phyloP scores from a whole-genome alignment of 2,329 filamentous ascomycete species.

The Escovopsis sp. region DNA sequence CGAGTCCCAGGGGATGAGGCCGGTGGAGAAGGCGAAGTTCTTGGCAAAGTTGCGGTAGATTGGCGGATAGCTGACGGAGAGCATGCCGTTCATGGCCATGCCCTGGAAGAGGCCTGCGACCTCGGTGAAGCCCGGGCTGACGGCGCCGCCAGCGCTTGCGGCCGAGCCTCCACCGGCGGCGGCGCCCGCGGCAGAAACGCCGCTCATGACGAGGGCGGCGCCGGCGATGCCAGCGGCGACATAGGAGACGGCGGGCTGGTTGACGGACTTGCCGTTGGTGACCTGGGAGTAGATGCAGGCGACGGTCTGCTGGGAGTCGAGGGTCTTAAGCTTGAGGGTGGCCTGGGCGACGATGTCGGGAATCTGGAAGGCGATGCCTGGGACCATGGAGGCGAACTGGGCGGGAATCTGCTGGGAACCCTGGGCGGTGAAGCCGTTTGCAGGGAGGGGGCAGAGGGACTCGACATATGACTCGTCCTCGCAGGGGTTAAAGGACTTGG shows the following conservation, averaged over 20 bases:
- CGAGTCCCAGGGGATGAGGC: constrained; percentile 65
- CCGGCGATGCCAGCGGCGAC: constrained; percentile 72
- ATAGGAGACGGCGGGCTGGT: constrained; percentile 63
- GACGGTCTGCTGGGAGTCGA: constrained; percentile 44
- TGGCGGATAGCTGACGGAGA: constrained; percentile 73
- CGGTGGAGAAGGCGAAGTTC: constrained; percentile 88
- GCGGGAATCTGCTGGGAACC: constrained; percentile 59
- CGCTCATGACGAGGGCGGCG: constrained; percentile 61
- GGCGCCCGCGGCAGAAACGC: constrained; percentile 51
- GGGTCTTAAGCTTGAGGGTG: constrained; percentile 55
- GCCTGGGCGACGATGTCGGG: constrained; percentile 83
- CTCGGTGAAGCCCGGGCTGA: constrained; percentile 74
- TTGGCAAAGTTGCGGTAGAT: constrained; percentile 81
- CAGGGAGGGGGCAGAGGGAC: constrained; percentile 73
- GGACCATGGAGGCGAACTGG: constrained; percentile 59
- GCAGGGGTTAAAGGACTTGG: constrained; percentile 73
- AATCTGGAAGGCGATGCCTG: constrained; percentile 74
- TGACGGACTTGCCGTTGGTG: constrained; percentile 73
- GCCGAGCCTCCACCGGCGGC: constrained; percentile 35
- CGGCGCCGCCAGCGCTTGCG: constrained; percentile 39
- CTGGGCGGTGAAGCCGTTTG: constrained; percentile 55
- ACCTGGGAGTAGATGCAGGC: constrained; percentile 75
- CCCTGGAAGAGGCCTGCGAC: constrained; percentile 84
- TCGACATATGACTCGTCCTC: constrained; percentile 47
- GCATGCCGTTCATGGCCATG: constrained; percentile 91